Conservation (phyloP, 768 basidiomycete genomes). For the Phanerochaete carnosa region DNA sequence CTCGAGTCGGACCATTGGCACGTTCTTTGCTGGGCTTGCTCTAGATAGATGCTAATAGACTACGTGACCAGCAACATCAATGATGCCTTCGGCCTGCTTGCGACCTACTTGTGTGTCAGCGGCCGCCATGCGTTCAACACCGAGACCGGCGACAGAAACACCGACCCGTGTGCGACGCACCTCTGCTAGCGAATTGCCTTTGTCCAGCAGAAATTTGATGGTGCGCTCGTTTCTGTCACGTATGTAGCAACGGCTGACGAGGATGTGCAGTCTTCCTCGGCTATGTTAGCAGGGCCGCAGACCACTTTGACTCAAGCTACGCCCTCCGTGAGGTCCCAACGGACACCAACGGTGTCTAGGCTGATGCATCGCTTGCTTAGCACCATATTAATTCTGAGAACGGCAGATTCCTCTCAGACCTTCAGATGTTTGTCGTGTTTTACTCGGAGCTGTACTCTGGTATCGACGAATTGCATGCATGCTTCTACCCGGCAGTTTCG, state of each 20-base stretch:
- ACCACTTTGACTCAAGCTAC: conserved; percentile 41
- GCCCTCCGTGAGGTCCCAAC: conserved; percentile 32
- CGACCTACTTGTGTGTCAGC: conserved; percentile 47
- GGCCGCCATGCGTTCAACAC: conserved; percentile 54
- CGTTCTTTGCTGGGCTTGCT: not conserved
- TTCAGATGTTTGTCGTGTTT: too few species aligned
- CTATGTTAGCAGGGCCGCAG: conserved; percentile 60
- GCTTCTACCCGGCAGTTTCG: too few species aligned
- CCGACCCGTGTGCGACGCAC: conserved; percentile 41
- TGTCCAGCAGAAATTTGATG: conserved; percentile 47
- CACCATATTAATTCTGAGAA: conserved; percentile 11
- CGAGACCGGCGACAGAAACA: conserved; percentile 58
- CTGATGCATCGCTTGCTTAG: conserved; percentile 33
- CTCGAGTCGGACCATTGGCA: conserved; percentile 49
- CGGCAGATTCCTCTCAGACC: too few species aligned
- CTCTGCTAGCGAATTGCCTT: conserved; percentile 43
- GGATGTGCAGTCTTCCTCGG: conserved; percentile 43
- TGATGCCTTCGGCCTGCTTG: conserved; percentile 41
- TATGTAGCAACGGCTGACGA: too few species aligned
- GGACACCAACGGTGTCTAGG: conserved; percentile 31
- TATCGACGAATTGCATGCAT: too few species aligned
- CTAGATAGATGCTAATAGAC: conserved; percentile 39
- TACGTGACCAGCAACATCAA: conserved; percentile 55
- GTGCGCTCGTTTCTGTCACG: conserved; percentile 28
- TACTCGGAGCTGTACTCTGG: too few species aligned